Evolutionary conservation across 768 basidiomycete genomes (phyloP).

Genomic region (Erythrobasidium yunnanense): DNA sequence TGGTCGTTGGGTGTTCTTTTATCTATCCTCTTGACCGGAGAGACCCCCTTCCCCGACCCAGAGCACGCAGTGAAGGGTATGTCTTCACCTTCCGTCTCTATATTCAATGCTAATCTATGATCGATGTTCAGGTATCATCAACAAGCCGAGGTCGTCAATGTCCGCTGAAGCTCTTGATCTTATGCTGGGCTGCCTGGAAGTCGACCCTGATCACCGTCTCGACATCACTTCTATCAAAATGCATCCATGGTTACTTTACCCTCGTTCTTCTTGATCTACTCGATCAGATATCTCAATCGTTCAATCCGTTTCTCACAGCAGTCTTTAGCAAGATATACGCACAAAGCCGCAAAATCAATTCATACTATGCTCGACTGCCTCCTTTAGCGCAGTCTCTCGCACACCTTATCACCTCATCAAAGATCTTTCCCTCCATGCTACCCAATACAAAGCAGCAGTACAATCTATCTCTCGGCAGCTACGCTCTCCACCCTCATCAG

Average conservation of each 20-base stretch:
- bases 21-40: constrained; percentile 44
- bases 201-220: constrained; percentile 14
- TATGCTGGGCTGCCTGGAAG: constrained; percentile 24
- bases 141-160: constrained; percentile 13
- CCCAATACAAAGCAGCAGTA: no score
- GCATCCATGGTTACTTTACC: constrained; percentile 23
- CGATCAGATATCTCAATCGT: no score
- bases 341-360: no score
- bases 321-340: no score
- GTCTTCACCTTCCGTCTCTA: neutral
- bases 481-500: no score
- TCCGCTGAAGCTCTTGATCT: constrained; percentile 19
- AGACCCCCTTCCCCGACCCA: constrained; percentile 40
- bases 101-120: neutral
- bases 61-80: constrained; percentile 6
- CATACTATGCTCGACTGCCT: no score
- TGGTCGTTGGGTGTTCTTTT: constrained; percentile 45
- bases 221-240: constrained; percentile 1
- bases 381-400: no score
- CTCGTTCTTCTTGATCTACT: neutral
- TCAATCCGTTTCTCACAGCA: no score
- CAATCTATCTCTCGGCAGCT: no score
- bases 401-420: no score
- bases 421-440: no score
- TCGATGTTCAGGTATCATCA: constrained; percentile 3